These are phyloP conservation scores for Nigrospora sphaerica DNA, from an alignment of 2,329 filamentous ascomycete species.

Conservation along the genomic window DNA sequence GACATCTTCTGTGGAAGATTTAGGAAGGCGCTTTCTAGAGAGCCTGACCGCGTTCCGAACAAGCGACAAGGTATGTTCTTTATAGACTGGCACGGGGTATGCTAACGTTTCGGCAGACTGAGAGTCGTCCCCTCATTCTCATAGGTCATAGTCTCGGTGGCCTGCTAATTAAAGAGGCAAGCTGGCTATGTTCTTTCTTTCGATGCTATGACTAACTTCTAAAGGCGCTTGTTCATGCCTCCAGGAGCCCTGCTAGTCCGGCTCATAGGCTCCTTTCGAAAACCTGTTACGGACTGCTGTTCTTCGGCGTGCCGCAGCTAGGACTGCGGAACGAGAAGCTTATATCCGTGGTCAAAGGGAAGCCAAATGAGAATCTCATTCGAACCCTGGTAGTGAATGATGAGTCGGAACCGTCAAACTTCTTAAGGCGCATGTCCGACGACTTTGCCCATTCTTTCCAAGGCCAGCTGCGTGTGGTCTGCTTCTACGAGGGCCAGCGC, in stretches of 20 bases:
- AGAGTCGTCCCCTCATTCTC: constrained; percentile 12
- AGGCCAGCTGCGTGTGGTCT: constrained; percentile 10
- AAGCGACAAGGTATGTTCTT: constrained; percentile 5
- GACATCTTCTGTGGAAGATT: constrained; percentile 11
- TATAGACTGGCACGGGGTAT: not conserved
- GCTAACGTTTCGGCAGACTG: constrained; percentile 6
- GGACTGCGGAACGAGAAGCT: constrained; percentile 14
- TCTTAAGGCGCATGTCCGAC: constrained; percentile 8
- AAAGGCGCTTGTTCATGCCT: constrained; percentile 11
- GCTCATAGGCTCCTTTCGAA: constrained; percentile 4
- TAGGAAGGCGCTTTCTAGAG: constrained; percentile 9
- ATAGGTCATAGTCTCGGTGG: constrained; percentile 20
- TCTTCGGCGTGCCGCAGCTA: constrained; percentile 21
- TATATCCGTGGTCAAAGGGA: constrained; percentile 10
- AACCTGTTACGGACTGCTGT: constrained; percentile 14
- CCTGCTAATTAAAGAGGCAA: constrained; percentile 18
- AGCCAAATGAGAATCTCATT: constrained; percentile 16
- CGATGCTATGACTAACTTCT: too few relatives aligned
- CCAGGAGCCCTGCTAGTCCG: constrained; percentile 1
- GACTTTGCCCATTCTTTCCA: constrained; percentile 11
- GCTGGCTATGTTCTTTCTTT: not conserved
- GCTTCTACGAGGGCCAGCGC: constrained; percentile 9
- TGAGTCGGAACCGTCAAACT: constrained; percentile 13
- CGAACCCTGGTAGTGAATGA: constrained; percentile 10
- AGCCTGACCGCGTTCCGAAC: constrained; percentile 8